These are phyloP conservation scores for Colletotrichum liriopes DNA, from an alignment of 2,329 filamentous ascomycete genomes.

Conservation along the genomic window DNA sequence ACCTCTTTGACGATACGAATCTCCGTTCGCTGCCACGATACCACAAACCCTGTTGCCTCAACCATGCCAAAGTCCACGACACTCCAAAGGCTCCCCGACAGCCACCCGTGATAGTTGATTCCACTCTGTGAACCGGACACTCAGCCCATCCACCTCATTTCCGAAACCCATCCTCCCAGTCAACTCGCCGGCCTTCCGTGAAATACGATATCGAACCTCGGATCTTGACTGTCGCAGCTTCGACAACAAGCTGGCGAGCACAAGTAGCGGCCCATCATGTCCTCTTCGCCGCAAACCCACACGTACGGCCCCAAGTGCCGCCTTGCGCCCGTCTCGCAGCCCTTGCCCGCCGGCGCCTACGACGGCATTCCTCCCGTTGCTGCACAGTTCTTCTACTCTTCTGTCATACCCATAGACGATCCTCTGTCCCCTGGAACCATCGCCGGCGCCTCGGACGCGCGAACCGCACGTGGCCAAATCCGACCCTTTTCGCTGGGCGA, in stretches of 20 bases:
- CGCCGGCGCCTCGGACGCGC: conserved; percentile 65
- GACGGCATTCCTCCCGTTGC: conserved; percentile 72
- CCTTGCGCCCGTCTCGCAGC: conserved; percentile 63
- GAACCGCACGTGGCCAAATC: conserved; percentile 72
- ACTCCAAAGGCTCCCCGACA: background rate
- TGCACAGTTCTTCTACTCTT: conserved; percentile 89
- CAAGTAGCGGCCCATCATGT: conserved; percentile 1
- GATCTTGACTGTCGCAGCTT: background rate
- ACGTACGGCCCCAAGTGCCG: conserved; percentile 75
- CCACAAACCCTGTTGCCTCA: background rate
- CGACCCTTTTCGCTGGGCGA: conserved; percentile 86
- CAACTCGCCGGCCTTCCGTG: background rate
- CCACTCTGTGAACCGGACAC: background rate
- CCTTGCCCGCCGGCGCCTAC: conserved; percentile 51
- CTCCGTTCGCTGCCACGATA: background rate
- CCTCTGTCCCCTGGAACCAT: conserved; percentile 79
- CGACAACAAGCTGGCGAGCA: background rate
- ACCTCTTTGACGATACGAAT: background rate
- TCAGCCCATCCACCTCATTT: background rate
- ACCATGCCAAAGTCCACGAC: conserved; percentile 12
- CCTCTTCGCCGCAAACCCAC: conserved; percentile 56
- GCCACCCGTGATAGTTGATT: conserved; percentile 9
- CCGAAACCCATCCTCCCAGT: background rate
- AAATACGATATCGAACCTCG: background rate
- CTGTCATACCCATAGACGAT: conserved; percentile 87